Evolutionary conservation across 2,329 filamentous ascomycete genomes (phyloP), one percentile per base, ranked within the genome.

Genomic region (Fusarium tjaetaba): DNA sequence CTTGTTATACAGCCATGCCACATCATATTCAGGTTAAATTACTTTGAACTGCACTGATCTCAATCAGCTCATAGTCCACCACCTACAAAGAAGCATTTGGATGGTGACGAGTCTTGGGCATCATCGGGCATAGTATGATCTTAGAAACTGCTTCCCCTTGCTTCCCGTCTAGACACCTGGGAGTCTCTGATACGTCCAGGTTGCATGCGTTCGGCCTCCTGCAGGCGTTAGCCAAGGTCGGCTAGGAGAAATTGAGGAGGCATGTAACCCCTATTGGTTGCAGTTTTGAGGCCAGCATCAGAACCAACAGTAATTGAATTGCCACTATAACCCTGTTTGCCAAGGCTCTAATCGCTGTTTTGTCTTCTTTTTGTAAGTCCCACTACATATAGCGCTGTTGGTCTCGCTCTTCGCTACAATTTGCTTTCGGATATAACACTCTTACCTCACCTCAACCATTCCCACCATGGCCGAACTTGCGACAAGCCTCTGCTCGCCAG

Each of bases 311-410:
- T 1, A 18, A 22, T 6, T 28, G 7, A 28, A 6, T 28, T 18
- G 16, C 18, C 11, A 18, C 24, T 24, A 9, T 4, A 32, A 5
- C 10, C 4, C 8, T 9, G 8, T 30, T 24, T 2, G 0, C 1
- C 6, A 41, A 56, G 2, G 1, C 5, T 36, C 1, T 0, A 4
- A 5, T 26, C 30, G 6, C 4, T 36, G 0, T 8, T 20, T 52
- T 36, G 4, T 10, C 8, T 8, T 7, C 7, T 5, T 8, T 11
- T 24, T 7, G 5, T 9, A 7, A 15, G 4, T 36, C 5, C 5
- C 4, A 2, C 16, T 36, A 34, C 18, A 34, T 34, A 26, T 57
- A 57, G 11, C 4, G 9, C 6, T 22, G 1, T 4, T 1, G 3
- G 8, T 28, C 1, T n/a, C 22, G 20, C 52, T 42, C 14, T 9